Conservation (phyloP, 176 grass and related monocot genomes). For the bread wheat (Triticum aestivum) region IWGSC_CS_RefSeq_v2.1 NC_057809.1:603083441-603083940, state of each 20-base stretch:
- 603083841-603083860: slow-evolving; percentile 92
- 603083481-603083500: slow-evolving; percentile 91
- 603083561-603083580: slow-evolving; percentile 89
- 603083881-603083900: slow-evolving; percentile 98
- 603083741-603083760: slow-evolving; percentile 69
- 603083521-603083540: slow-evolving; percentile 47
- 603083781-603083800: slow-evolving; percentile 97
- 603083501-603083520: slow-evolving; percentile 68
- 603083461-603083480: slow-evolving; percentile 95
- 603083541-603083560: slow-evolving; percentile 73
- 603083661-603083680: slow-evolving; percentile 93
- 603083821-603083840: slow-evolving; percentile 76
- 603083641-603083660: slow-evolving; percentile 99
- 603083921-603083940: slow-evolving; percentile 72
- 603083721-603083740: slow-evolving; percentile 99
- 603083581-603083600: slow-evolving; percentile 89
- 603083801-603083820: slow-evolving; percentile 97
- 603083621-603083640: slow-evolving; percentile 54
- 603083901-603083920: slow-evolving; percentile 83
- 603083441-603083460: slow-evolving; percentile 83
- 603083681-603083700: slow-evolving; percentile 94
- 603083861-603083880: slow-evolving; percentile 84
- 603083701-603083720: slow-evolving; percentile 99
- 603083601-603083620: slow-evolving; percentile 97
- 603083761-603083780: slow-evolving; percentile 82